Evolutionary conservation across 139 green algal species (phyloP).

Genomic region (Tetratostichococcus sp.): DNA sequence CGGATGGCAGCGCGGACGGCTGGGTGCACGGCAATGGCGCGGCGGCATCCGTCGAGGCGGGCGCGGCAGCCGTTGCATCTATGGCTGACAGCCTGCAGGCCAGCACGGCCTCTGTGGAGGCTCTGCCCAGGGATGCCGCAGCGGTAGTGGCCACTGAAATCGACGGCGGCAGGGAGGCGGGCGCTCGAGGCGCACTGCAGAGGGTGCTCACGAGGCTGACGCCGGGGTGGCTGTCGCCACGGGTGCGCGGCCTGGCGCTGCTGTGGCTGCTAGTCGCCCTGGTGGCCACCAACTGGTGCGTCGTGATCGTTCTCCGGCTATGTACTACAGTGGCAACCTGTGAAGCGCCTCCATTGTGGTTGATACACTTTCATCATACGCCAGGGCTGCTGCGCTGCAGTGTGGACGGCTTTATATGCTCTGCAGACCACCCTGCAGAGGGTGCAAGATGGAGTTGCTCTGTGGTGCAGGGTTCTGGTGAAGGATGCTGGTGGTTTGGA

Average conservation of each 20-base stretch:
- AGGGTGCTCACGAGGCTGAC: neutral
- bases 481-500: conserved; percentile 35
- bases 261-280: conserved; percentile 38
- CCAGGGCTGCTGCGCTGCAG: no score
- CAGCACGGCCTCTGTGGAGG: neutral
- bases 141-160: neutral
- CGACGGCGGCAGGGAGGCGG: neutral
- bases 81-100: neutral
- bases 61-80: neutral
- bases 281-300: conserved; percentile 32
- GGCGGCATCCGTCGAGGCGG: no score
- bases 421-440: no score
- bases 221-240: neutral
- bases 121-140: no score
- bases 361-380: no score
- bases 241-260: conserved; percentile 19
- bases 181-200: neutral
- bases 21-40: neutral
- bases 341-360: no score
- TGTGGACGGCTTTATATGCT: no score
- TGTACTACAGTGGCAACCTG: no score
- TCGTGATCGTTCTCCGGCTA: no score
- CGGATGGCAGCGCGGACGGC: neutral
- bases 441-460: no score
- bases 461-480: conserved; percentile 25